Evolutionary conservation across 257 asterid species (phyloP).

Genomic region (Anisodus acutangulus): DNA sequence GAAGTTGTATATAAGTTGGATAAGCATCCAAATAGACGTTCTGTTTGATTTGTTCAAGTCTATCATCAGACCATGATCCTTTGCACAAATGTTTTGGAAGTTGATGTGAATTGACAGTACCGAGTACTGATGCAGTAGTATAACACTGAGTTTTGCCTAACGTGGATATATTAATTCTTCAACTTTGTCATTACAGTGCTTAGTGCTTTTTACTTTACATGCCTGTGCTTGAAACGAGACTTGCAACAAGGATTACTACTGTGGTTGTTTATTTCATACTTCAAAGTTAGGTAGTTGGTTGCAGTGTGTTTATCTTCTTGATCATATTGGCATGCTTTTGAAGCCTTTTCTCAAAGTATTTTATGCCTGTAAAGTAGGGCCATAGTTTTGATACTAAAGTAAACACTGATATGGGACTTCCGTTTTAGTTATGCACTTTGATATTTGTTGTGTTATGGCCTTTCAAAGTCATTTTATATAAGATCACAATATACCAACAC

Average conservation of each 20-base stretch:
- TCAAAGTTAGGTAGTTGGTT: not conserved
- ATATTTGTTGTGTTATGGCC: too few relatives aligned
- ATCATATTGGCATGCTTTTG: not conserved
- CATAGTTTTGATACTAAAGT: too few relatives aligned
- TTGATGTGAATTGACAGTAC: not conserved
- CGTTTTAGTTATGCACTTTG: too few relatives aligned
- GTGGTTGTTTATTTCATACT: not conserved
- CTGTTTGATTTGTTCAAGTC: not conserved
- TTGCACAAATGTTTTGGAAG: not conserved
- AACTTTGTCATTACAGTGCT: not conserved
- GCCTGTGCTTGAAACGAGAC: not conserved
- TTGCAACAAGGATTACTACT: not conserved
- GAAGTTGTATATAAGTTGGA: not conserved
- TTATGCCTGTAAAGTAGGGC: not conserved
- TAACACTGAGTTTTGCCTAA: not conserved
- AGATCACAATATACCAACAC: not conserved
- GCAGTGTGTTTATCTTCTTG: not conserved
- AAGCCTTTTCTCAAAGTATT: not conserved
- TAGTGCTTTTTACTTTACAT: not conserved
- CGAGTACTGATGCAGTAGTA: not conserved
- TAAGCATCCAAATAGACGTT: not conserved
- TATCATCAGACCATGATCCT: not conserved
- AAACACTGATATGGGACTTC: too few relatives aligned
- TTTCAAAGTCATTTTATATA: too few relatives aligned
- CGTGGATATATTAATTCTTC: not conserved